These are phyloP conservation scores for Rhazya stricta DNA, from an alignment of 257 asterid species.

Conservation along the genomic window DNA sequence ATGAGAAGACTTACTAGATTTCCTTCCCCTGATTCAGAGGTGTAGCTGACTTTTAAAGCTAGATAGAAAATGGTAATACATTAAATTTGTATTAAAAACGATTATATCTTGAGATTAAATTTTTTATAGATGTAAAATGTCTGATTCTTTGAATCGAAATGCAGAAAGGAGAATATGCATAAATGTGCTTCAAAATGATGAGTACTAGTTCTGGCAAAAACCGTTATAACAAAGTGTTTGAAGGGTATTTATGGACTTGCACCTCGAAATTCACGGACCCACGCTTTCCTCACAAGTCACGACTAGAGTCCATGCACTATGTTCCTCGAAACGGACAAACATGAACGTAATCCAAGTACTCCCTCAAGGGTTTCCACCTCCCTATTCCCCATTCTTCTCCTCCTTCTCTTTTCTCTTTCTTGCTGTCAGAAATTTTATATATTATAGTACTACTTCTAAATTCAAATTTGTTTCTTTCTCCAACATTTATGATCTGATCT, in stretches of 20 bases:
- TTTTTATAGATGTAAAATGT: no score
- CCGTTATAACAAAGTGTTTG: constrained; percentile 6
- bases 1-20: no score
- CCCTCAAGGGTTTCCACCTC: constrained; percentile 10
- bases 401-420: constrained; percentile 8
- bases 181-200: background rate
- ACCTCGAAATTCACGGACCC: constrained; percentile 46
- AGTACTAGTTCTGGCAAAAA: constrained; percentile 17
- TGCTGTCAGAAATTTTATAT: constrained; percentile 4
- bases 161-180: background rate
- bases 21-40: no score
- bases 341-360: constrained; percentile 28
- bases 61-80: no score
- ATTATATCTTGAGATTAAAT: no score
- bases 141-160: no score
- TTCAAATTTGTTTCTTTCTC: background rate
- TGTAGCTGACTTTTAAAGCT: no score
- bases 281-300: constrained; percentile 23
- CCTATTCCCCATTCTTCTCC: background rate
- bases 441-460: background rate
- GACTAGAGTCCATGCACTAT: constrained; percentile 21
- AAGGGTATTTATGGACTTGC: background rate
- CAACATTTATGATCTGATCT: constrained; percentile 17
- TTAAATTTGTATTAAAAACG: no score
- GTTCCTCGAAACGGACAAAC: constrained; percentile 47